These are phyloP conservation scores for Magnolia sinica DNA, from an alignment of 164 flowering plant genomes.

Conservation along the genomic window DNA sequence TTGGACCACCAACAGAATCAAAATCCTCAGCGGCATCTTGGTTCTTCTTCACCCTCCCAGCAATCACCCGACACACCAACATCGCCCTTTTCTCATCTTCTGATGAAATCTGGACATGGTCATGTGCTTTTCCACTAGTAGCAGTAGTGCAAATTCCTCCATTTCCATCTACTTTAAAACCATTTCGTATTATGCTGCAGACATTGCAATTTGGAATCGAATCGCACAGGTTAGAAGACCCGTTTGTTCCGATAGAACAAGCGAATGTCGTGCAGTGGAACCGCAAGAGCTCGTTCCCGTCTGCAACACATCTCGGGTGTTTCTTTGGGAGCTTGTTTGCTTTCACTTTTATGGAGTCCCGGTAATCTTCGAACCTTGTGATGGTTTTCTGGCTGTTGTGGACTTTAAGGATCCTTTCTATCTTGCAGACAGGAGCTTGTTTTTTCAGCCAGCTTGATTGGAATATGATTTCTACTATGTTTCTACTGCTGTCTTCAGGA, in stretches of 20 bases:
- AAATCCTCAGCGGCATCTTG: slow-evolving; percentile 57
- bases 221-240: slow-evolving; percentile 74
- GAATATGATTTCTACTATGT: slow-evolving; percentile 96
- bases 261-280: slow-evolving; percentile 72
- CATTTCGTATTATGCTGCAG: slow-evolving; percentile 69
- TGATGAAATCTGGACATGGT: slow-evolving; percentile 24
- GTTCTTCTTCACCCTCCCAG: slow-evolving; percentile 79
- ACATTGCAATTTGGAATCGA: slow-evolving; percentile 53
- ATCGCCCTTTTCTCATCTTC: slow-evolving; percentile 69
- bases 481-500: slow-evolving; percentile 81
- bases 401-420: slow-evolving; percentile 86
- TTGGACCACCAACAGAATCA: slow-evolving; percentile 68
- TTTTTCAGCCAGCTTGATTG: slow-evolving; percentile 93
- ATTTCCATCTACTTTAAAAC: slow-evolving; percentile 48
- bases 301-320: slow-evolving; percentile 83
- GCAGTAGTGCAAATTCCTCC: slow-evolving; percentile 74
- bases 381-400: slow-evolving; percentile 78
- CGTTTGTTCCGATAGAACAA: slow-evolving; percentile 75
- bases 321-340: slow-evolving; percentile 63
- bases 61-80: slow-evolving; percentile 93
- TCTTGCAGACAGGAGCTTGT: slow-evolving; percentile 67
- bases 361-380: slow-evolving; percentile 71
- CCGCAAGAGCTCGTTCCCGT: slow-evolving; percentile 90
- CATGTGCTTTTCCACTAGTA: slow-evolving; percentile 86
- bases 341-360: slow-evolving; percentile 70